Evolutionary conservation across 768 basidiomycete species (phyloP).

Genomic region (Podaxis sp.): DNA sequence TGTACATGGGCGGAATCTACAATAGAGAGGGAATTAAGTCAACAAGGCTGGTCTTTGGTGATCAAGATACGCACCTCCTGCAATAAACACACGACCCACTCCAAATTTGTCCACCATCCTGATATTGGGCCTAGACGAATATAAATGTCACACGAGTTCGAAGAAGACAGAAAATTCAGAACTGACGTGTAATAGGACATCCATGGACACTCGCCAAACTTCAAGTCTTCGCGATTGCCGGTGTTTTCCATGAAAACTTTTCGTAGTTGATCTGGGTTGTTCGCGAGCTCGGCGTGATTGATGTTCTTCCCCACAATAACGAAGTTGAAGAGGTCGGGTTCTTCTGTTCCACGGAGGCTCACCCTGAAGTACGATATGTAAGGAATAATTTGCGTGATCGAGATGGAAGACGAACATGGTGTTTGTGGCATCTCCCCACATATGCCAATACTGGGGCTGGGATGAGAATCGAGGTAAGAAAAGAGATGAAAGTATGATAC

Average conservation of each 20-base stretch:
- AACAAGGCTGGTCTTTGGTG: background rate
- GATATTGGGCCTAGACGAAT: constrained; percentile 38
- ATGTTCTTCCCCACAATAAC: constrained; percentile 22
- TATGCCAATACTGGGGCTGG: constrained; percentile 41
- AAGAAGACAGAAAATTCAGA: constrained; percentile 1
- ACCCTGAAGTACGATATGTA: constrained; percentile 2
- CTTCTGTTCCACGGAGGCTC: constrained; percentile 23
- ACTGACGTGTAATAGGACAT: constrained; percentile 19
- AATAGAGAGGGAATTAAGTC: background rate
- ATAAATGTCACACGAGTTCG: background rate
- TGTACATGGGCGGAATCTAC: constrained; percentile 46
- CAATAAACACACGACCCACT: constrained; percentile 41
- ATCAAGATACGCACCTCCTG: constrained; percentile 35
- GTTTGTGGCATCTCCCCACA: constrained; percentile 41
- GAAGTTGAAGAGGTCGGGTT: constrained; percentile 24
- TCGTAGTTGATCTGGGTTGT: constrained; percentile 15
- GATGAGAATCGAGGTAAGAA: constrained; percentile 4
- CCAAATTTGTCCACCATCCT: constrained; percentile 43
- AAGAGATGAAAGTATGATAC: constrained; percentile 11
- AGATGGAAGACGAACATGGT: constrained; percentile 27
- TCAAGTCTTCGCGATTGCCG: constrained; percentile 28
- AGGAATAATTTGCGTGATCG: background rate
- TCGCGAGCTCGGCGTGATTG: constrained; percentile 20
- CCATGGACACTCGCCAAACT: constrained; percentile 29
- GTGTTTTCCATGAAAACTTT: constrained; percentile 23